Evolutionary conservation across 2,329 filamentous ascomycete genomes (phyloP).

Genomic region (Grosmannia serpens): DNA sequence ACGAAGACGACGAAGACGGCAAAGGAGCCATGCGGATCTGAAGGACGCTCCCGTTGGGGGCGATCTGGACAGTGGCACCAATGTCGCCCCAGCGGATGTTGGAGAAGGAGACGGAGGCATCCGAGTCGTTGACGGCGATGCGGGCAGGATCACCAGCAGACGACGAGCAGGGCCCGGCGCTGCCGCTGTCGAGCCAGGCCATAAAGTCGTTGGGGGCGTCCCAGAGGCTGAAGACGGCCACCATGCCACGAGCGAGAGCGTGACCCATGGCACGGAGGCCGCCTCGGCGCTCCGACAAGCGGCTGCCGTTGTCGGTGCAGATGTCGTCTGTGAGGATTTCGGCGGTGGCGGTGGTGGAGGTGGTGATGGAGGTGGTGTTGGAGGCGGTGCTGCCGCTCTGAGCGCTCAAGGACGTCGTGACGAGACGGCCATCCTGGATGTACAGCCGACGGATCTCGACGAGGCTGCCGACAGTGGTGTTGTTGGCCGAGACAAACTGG

Average conservation of each 20-base stretch:
- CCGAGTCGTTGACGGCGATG: conserved; percentile 31
- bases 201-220: conserved; percentile 40
- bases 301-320: conserved; percentile 8
- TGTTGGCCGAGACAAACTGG: conserved; percentile 28
- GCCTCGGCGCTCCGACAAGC: conserved; percentile 17
- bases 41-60: not conserved
- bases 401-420: too few relatives aligned
- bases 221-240: conserved; percentile 43
- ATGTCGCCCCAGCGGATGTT: conserved; percentile 47
- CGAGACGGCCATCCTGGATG: conserved; percentile 33
- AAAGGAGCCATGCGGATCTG: not conserved
- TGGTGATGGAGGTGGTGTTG: too few relatives aligned
- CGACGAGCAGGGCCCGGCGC: conserved; percentile 39
- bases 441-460: conserved; percentile 35
- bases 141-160: conserved; percentile 39
- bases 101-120: conserved; percentile 39
- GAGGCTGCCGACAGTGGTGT: conserved; percentile 19
- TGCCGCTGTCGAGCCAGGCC: conserved; percentile 43
- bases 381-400: too few relatives aligned
- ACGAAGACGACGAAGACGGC: too few relatives aligned
- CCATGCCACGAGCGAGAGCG: conserved; percentile 37
- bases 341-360: too few relatives aligned
- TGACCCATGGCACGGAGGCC: conserved; percentile 18
- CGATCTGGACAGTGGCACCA: conserved; percentile 11
- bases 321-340: conserved; percentile 15